Base-by-base conservation (phyloP, 805 yeast genomes). In the Scheffersomyces coipomensis region DNA sequence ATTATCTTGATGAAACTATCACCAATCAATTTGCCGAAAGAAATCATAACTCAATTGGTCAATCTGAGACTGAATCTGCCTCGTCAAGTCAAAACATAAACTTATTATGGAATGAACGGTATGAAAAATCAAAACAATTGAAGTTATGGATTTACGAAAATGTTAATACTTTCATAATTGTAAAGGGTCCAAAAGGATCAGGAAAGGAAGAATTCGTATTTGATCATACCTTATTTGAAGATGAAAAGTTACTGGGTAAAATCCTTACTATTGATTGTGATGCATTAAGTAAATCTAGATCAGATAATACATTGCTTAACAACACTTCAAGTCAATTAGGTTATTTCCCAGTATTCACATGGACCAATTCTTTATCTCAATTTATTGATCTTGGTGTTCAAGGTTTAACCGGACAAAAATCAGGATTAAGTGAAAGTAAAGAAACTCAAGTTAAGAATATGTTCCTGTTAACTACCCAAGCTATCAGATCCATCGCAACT, bases 161-260 rank as follows among this genome's bases (percentile, higher is more conserved):
- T 45, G 81, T 82, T n/a, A 83, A 85, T 57, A 88, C 97, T 1
- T 93, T 89, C 56, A 89, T 91, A 19, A 79, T 93, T 3, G 81
- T 93, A 2, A 79, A 83, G 45, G 99, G 99, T 10, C 98, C 99
- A 4, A 76, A 88, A 47, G 99, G 99, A 4, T 81, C 95, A n/a
- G 99, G 98, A 17, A 91, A 93, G 52, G 76, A 81, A 43, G 91
- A 82, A 43, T 65, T 88, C 43, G 89, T 91, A 4, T 63, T 83
- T 55, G 80, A 80, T 32, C 79, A 83, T 52, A 81, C 85, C 1
- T 67, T 88, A 33, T 64, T 71, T 34, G 78, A 71, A 21, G 76
- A 89, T 37, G 69, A 72, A 1, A 40, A 50, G 3, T 48, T 61
- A 18, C 50, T 44, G 18, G 47, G 53, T 13, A 82, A 83, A 44